Base-by-base conservation (phyloP, 768 basidiomycete species). In the Tylopilus subfusipes region DNA sequence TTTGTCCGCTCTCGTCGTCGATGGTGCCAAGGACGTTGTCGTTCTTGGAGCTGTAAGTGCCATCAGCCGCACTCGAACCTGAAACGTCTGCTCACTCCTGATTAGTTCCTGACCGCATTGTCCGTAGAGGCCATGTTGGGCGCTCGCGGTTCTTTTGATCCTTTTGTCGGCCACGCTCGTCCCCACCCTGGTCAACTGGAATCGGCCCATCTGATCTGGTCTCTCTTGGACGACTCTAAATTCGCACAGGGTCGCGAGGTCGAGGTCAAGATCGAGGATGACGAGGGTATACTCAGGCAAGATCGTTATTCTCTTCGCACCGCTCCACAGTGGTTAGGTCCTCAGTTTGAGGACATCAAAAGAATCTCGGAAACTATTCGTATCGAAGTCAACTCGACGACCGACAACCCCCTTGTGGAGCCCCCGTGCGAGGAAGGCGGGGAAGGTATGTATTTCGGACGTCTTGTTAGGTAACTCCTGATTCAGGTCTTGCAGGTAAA, bases 121-220 rank as follows among this genome's bases (percentile, higher is more conserved):
- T 89, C 90, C 16, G 82, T 85, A 5, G 92, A 94, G 67, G 91
- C 90, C 7, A 80, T 93, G 58, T 71, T 82, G 33, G 92, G 92
- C 18, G 79, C 84, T 16, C 82, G 83, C 22, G 83, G 76, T 13
- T 86, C 85, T 1, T 90, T 86, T 63, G 85, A 84, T 55, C 81
- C 86, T 3, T 94, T 94, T 75, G 88, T 94, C 55, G 77, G 80
- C 50, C 72, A 78, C 34, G 82, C 86, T 16, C 83, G 92, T 11
- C 92, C 92, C 8, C 92, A 94, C 68, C 86, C 88, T 6, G 91
- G 91, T 49, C 91, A 93, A 74, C 79, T 94, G 43, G 88, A 93
- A 66, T 80, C 77, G 2, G 90, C 88, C 3, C 80, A 75, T 58
- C 82, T 81, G 51, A 82, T 94, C 33, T 82, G 81, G 75, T 73